phyloP scores from a whole-genome alignment of 2,329 filamentous ascomycete genomes.

The Sarocladiaceae sp. region DNA sequence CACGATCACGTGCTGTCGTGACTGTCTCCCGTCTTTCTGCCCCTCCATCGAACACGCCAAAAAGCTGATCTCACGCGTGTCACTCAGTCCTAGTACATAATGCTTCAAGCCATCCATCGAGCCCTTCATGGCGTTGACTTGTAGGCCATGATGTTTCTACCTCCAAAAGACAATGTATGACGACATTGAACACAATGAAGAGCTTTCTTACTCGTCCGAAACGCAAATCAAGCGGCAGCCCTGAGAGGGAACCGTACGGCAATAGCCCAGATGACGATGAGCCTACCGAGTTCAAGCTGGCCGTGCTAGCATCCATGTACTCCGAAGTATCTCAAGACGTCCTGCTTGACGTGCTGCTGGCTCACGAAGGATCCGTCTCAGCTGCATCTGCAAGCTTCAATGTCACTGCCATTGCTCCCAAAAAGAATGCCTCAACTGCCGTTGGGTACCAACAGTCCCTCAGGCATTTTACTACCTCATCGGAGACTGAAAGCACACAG shows the following conservation, averaged over 20 bases:
- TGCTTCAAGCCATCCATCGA: too few species aligned
- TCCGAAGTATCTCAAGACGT: slow-evolving; percentile 58
- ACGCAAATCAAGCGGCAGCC: slow-evolving; percentile 35
- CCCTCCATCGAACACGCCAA: not conserved
- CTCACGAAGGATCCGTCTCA: slow-evolving; percentile 72
- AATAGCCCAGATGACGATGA: slow-evolving; percentile 52
- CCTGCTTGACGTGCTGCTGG: slow-evolving; percentile 74
- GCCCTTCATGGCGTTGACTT: too few species aligned
- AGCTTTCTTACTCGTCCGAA: slow-evolving; percentile 52
- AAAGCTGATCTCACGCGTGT: not conserved
- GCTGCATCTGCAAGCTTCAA: slow-evolving; percentile 56
- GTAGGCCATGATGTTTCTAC: not conserved
- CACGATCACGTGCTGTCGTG: slow-evolving; percentile 9
- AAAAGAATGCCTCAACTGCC: slow-evolving; percentile 29
- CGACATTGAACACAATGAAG: slow-evolving; percentile 44
- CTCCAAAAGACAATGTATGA: not conserved
- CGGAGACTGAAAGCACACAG: slow-evolving; percentile 10
- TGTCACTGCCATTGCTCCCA: slow-evolving; percentile 12
- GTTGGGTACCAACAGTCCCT: slow-evolving; percentile 62
- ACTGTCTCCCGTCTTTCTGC: not conserved
- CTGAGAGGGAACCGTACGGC: not conserved
- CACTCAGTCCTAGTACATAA: too few species aligned
- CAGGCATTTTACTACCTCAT: slow-evolving; percentile 40
- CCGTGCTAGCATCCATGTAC: slow-evolving; percentile 74
- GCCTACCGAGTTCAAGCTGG: slow-evolving; percentile 85